Evolutionary conservation across 352 stramenopile genomes (phyloP), one percentile per base, ranked within the genome.

Genomic region (Lagenidium sp.): DNA sequence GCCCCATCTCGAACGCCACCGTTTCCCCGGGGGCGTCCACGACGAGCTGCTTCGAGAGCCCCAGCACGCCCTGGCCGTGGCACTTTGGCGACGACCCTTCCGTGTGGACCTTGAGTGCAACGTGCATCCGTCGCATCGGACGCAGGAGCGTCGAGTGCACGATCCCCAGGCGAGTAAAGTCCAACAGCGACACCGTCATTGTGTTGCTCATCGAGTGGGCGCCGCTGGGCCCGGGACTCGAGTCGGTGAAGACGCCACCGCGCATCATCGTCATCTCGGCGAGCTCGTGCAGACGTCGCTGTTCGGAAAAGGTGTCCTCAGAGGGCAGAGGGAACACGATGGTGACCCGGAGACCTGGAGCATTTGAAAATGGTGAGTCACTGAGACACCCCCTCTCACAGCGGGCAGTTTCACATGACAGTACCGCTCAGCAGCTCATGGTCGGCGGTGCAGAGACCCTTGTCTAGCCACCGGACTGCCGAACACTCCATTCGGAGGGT

Each of bases 231-330:
- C n/a, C n/a, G 11, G 19, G 21, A 21, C 25, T 50, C 6, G 43
- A 37, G 15, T 41, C 46, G 13, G 47, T 26, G 29, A 82, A 65
- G 34, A 85, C 56, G 22, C 76, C 76, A 10, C 72, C 69, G 25
- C 63, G 76, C 20, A 88, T 65, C 19, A 71, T 66, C 23, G 85
- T 65, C 19, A 71, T 66, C 23, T 83, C 73, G 1, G 79, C 79
- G 23, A 91, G 68, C 46, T 88, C 70, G n/a, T 85, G 62, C 10
- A 92, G 60, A 34, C 77, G 81, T n/a, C 77, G 74, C 47, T 92
- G 80, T 31, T 82, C 75, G 3, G 77, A 84, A 41, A 92, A 92
- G 28, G 84, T 78, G 42, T 92, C 80, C 53, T 92, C 80, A 0
- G 72, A 85, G 28, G 80, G 80, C 13, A 92, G 49, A 2, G 80